Percentiles rank a stretch among this genome's conserved stretches.
Conservation (phyloP, 805 yeast species). For the Barnettozyma sp. region DNA sequence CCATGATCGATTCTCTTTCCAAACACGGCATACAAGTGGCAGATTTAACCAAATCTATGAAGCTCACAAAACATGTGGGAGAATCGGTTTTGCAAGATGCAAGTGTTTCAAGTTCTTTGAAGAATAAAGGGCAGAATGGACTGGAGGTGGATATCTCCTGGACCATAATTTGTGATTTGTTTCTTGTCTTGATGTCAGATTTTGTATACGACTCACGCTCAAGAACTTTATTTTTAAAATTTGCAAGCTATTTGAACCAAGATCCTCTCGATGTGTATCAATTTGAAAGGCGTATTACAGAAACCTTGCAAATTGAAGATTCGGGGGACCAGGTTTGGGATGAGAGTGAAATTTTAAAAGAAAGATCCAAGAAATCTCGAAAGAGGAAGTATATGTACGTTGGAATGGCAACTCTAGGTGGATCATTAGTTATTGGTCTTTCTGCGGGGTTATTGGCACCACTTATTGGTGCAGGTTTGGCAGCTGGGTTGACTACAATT, state of each 20-base stretch:
- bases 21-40: conserved; percentile 71
- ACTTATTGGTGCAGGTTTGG: conserved; percentile 96
- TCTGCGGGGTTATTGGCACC: conserved; percentile 97
- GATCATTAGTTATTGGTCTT: conserved; percentile 87
- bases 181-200: conserved; percentile 70
- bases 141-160: conserved; percentile 76
- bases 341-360: conserved; percentile 59
- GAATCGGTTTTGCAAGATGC: conserved; percentile 39
- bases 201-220: conserved; percentile 89
- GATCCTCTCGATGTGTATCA: conserved; percentile 66
- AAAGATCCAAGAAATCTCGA: conserved; percentile 59
- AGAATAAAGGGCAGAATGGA: conserved; percentile 2
- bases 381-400: conserved; percentile 73
- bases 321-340: conserved; percentile 73
- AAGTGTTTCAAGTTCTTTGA: conserved; percentile 9
- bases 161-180: conserved; percentile 90
- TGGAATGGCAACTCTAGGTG: conserved; percentile 94
- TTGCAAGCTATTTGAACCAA: conserved; percentile 58
- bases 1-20: conserved; percentile 82
- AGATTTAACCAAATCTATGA: conserved; percentile 63
- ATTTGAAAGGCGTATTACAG: conserved; percentile 86
- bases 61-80: conserved; percentile 41
- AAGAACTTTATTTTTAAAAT: conserved; percentile 62
- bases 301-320: conserved; percentile 83
- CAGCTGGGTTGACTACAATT: conserved; percentile 92